Evolutionary conservation across 345 rosid species (phyloP).

Genomic region (Euphorbia peplus): DNA sequence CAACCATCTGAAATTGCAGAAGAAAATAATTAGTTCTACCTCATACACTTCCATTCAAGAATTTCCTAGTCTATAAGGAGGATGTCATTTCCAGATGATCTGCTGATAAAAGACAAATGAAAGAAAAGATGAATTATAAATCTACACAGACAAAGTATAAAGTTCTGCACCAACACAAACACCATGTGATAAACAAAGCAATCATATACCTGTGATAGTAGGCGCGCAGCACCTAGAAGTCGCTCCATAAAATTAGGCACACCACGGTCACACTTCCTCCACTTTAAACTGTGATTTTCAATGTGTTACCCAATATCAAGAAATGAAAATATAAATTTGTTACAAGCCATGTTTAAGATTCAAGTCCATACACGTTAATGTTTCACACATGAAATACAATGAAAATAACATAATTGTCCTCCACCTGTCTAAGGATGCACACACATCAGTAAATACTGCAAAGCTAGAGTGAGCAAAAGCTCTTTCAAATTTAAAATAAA

Average conservation of each 20-base stretch:
- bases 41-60: not conserved
- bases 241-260: constrained; percentile 68
- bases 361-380: not conserved
- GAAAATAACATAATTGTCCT: not conserved
- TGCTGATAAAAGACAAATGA: not conserved
- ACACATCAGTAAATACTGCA: not conserved
- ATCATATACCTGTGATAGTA: constrained; percentile 67
- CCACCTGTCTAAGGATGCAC: not conserved
- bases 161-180: not conserved
- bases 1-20: constrained; percentile 65
- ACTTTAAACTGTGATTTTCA: constrained; percentile 53
- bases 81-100: not conserved
- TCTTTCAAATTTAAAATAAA: not conserved
- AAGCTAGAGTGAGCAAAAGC: not conserved
- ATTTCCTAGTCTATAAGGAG: not conserved
- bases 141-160: not conserved
- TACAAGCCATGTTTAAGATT: not conserved
- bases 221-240: constrained; percentile 69
- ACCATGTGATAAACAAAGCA: not conserved
- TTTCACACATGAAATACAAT: not conserved
- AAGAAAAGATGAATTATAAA: not conserved
- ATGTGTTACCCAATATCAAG: not conserved
- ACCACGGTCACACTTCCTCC: constrained; percentile 52
- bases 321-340: not conserved
- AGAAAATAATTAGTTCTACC: not conserved